Base-by-base conservation (phyloP, 805 yeast genomes). In the Candida piceae region DNA sequence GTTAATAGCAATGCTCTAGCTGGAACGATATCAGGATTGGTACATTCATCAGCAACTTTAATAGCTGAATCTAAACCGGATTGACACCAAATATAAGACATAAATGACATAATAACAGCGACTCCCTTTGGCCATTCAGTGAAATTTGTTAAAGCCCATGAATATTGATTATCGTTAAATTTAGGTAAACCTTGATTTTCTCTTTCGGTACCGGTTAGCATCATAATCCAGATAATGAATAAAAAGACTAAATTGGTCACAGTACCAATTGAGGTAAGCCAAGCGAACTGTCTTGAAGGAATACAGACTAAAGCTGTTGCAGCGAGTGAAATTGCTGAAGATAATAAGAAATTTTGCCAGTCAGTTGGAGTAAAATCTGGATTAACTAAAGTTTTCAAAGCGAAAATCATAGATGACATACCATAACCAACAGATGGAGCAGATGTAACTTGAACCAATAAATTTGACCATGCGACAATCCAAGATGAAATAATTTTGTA, bases 51-150 rank as follows among this genome's bases (percentile, higher is more conserved):
- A 13, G 83, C 68, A 43, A 80, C 63, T 51, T 81, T 86, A 64
- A 79, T 80, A 0, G 86, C 82, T 15, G 84, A 76, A 52, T 80
- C 86, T 52, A 76, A 80, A 12, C 85, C 86, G 36, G 80, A 71
- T 84, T 80, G 78, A 31, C 81, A 74, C 80, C 81, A 76, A 41
- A 75, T 72, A 32, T 70, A 78, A 20, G 80, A 76, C 46, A 74
- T 52, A 57, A 76, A 76, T 5, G 75, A 65, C 67, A 74, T 65
- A 40, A 78, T 55, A 52, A 74, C 63, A 20, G 78, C 70, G 34
- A 77, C 65, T 37, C 84, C 84, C 31, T 65, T 62, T 12, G 82
- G 80, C 66, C 72, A 78, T 29, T 74, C 80, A 12, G 83, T 74
- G 45, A 63, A 72, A 55, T 77, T 77, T 32, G 63, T 52, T 36